A percentile compares a stretch with the other conserved stretches of the same genome.
phyloP scores from a whole-genome alignment of 1,139 yeast species.

The Yamadazyma mexicana region DNA sequence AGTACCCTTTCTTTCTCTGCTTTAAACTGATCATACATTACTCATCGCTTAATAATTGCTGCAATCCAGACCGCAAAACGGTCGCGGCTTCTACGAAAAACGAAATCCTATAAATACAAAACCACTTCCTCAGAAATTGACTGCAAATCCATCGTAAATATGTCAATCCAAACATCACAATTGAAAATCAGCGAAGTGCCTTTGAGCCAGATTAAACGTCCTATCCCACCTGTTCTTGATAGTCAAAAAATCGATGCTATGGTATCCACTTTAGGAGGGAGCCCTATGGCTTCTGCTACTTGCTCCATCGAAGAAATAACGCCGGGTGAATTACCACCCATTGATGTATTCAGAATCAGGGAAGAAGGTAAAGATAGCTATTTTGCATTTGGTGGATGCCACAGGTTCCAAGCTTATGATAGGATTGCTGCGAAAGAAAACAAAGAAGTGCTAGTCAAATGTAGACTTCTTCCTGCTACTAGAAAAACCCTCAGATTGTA shows the following conservation, averaged over 20 bases:
- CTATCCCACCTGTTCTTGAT: conserved; percentile 83
- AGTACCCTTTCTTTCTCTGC: neutral
- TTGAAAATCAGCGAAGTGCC: conserved; percentile 59
- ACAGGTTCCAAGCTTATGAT: conserved; percentile 78
- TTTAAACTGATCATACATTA: neutral
- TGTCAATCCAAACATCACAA: conserved; percentile 41
- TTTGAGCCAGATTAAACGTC: conserved; percentile 64
- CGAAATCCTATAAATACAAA: neutral
- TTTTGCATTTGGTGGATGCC: conserved; percentile 88
- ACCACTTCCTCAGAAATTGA: neutral
- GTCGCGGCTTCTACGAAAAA: neutral
- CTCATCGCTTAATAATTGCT: conserved; percentile 8
- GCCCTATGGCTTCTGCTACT: conserved; percentile 63
- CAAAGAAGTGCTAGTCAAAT: conserved; percentile 54
- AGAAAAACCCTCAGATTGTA: conserved; percentile 59
- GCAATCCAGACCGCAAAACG: conserved; percentile 3
- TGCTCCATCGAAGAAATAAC: conserved; percentile 55
- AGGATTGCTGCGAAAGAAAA: conserved; percentile 23
- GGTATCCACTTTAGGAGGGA: conserved; percentile 70
- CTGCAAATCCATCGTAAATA: conserved; percentile 11
- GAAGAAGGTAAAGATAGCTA: conserved; percentile 61
- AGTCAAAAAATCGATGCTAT: conserved; percentile 69
- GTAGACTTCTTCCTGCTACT: conserved; percentile 69
- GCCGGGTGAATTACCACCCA: conserved; percentile 71
- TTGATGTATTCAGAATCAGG: conserved; percentile 69